Conservation (phyloP, 352 stramenopile species). For the Phytophthora hybrid region DNA sequence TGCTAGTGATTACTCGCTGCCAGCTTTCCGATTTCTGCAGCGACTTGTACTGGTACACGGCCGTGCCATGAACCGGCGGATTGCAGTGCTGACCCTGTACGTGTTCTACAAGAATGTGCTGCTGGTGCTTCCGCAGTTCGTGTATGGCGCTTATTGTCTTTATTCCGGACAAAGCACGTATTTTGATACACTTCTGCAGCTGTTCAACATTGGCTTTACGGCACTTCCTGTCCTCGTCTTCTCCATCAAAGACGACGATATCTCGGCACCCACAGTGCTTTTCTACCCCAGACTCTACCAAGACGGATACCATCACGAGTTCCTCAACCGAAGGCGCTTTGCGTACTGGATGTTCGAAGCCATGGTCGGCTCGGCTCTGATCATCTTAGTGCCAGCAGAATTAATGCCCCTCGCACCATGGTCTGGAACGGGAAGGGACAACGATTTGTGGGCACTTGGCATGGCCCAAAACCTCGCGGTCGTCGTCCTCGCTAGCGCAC, state of each 20-base stretch:
- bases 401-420: conserved; percentile 55
- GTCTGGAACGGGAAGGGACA: conserved; percentile 60
- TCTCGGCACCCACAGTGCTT: conserved; percentile 55
- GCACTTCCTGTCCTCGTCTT: conserved; percentile 74
- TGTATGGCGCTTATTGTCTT: conserved; percentile 74
- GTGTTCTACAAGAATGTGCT: conserved; percentile 92
- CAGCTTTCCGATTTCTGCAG: conserved; percentile 86
- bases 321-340: conserved; percentile 61
- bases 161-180: conserved; percentile 85
- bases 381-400: conserved; percentile 55
- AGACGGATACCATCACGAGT: conserved; percentile 57
- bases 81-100: conserved; percentile 76
- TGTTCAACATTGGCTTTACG: conserved; percentile 88
- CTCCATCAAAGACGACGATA: conserved; percentile 64
- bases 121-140: conserved; percentile 82
- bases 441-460: conserved; percentile 73
- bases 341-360: conserved; percentile 70
- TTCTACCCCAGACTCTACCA: conserved; percentile 62
- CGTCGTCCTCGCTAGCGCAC: conserved; percentile 62
- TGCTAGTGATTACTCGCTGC: conserved; percentile 91
- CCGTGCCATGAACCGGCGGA: conserved; percentile 75
- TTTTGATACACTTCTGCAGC: conserved; percentile 78
- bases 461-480: conserved; percentile 73
- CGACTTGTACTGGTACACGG: conserved; percentile 90
- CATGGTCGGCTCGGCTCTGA: conserved; percentile 52